Evolutionary conservation across 768 basidiomycete species (phyloP).

Genomic region (Termitomyces heimii): DNA sequence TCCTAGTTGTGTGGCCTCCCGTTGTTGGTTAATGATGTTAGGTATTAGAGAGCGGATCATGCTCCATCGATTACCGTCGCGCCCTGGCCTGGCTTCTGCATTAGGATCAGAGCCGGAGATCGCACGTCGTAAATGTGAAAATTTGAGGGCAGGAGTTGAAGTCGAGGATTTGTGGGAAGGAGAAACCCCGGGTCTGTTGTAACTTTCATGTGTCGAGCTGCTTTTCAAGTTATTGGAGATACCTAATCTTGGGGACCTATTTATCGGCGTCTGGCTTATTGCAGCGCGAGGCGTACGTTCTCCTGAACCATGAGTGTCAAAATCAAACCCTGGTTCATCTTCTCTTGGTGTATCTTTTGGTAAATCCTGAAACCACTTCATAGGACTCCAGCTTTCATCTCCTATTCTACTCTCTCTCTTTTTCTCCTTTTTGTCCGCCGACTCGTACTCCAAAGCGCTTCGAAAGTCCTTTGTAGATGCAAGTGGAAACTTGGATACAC

Average conservation of each 20-base stretch:
- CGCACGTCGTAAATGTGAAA: conserved; percentile 17
- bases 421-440: conserved; percentile 51
- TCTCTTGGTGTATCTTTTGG: conserved; percentile 47
- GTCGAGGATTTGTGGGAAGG: conserved; percentile 6
- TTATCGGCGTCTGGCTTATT: not conserved
- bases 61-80: conserved; percentile 44
- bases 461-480: conserved; percentile 42
- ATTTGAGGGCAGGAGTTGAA: conserved; percentile 9
- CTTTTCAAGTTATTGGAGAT: not conserved
- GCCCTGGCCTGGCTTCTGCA: conserved; percentile 20
- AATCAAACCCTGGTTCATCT: conserved; percentile 32
- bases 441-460: conserved; percentile 52
- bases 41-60: conserved; percentile 64
- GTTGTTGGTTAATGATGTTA: conserved; percentile 33
- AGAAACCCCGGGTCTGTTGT: not conserved
- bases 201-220: conserved; percentile 6
- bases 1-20: conserved; percentile 24
- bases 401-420: conserved; percentile 37
- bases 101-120: conserved; percentile 24
- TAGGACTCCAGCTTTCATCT: conserved; percentile 50
- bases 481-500: conserved; percentile 17
- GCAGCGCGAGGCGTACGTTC: not conserved
- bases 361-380: conserved; percentile 50
- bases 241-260: conserved; percentile 1
- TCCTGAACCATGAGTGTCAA: conserved; percentile 6